phyloP scores from a whole-genome alignment of 495 filamentous ascomycete genomes.

The Penicillium mononematosum region DNA sequence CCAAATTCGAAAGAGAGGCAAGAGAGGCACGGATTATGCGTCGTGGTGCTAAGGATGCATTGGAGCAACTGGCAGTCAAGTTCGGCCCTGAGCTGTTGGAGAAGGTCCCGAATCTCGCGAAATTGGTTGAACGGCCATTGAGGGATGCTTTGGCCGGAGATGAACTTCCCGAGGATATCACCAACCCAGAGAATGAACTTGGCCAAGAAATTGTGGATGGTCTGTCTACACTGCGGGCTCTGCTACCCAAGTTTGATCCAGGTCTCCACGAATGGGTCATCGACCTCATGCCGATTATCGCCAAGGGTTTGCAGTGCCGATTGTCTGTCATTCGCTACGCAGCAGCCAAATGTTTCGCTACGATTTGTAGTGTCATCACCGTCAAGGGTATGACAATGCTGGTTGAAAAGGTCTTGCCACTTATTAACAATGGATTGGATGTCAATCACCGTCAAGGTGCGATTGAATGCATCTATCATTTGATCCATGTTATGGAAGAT shows the following conservation, averaged over 20 bases:
- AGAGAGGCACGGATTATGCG: conserved; percentile 83
- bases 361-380: conserved; percentile 92
- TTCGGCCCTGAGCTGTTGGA: conserved; percentile 76
- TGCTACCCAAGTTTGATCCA: conserved; percentile 77
- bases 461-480: conserved; percentile 89
- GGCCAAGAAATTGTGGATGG: conserved; percentile 93
- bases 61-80: conserved; percentile 77
- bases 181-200: conserved; percentile 63
- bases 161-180: conserved; percentile 64
- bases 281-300: conserved; percentile 78
- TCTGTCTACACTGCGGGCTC: conserved; percentile 85
- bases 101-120: conserved; percentile 74
- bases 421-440: conserved; percentile 83
- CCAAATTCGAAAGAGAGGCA: conserved; percentile 80
- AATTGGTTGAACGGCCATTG: conserved; percentile 78
- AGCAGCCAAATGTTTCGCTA: conserved; percentile 95
- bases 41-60: conserved; percentile 88
- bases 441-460: conserved; percentile 86
- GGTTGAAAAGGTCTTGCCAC: conserved; percentile 87
- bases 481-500: conserved; percentile 98
- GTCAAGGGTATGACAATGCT: conserved; percentile 94
- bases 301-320: conserved; percentile 79
- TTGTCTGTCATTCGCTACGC: conserved; percentile 92
- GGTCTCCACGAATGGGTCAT: conserved; percentile 75
- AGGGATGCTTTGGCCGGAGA: conserved; percentile 69